A percentile compares a stretch with the other conserved stretches of the same genome.
These are phyloP conservation scores for Exophiala alcalophila DNA, from an alignment of 2,329 filamentous ascomycete genomes.

Conservation along the genomic window DNA sequence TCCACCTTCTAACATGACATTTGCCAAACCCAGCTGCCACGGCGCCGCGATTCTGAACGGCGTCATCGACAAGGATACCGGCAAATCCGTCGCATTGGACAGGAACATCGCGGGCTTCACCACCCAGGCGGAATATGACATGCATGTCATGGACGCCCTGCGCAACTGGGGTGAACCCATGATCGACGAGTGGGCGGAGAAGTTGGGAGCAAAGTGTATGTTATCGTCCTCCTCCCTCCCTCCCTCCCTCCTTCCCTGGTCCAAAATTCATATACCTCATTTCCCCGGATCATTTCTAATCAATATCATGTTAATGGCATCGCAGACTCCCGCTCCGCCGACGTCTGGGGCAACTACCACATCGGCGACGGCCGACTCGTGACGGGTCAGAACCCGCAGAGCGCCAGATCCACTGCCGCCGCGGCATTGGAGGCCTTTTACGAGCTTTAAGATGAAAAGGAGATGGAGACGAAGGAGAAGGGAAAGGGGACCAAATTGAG, in stretches of 20 bases:
- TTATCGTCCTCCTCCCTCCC: conserved; percentile 6
- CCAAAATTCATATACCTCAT: neutral
- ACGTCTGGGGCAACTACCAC: conserved; percentile 35
- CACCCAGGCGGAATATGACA: conserved; percentile 38
- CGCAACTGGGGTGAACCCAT: conserved; percentile 35
- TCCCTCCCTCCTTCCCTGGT: neutral
- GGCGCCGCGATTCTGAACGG: conserved; percentile 41
- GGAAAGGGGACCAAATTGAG: no score
- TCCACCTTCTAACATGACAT: neutral
- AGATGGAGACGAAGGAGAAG: no score
- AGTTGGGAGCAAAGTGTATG: conserved; percentile 36
- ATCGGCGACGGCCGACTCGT: conserved; percentile 41
- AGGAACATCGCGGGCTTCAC: conserved; percentile 43
- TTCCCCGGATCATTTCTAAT: conserved; percentile 1
- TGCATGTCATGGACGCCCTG: conserved; percentile 37
- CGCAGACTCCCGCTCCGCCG: conserved; percentile 34
- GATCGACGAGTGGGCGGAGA: conserved; percentile 37
- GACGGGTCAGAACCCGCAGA: conserved; percentile 45
- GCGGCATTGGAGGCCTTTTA: conserved; percentile 42
- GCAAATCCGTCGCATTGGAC: conserved; percentile 39
- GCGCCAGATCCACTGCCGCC: conserved; percentile 40
- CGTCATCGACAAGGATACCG: conserved; percentile 35
- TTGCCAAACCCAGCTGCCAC: conserved; percentile 32
- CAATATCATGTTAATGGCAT: conserved; percentile 24
- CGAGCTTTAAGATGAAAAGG: conserved; percentile 35